Percentiles rank a stretch among this genome's conserved stretches.
phyloP scores from a whole-genome alignment of 2,329 filamentous ascomycete genomes.

The Cephalotrichum gorgonifer region DNA sequence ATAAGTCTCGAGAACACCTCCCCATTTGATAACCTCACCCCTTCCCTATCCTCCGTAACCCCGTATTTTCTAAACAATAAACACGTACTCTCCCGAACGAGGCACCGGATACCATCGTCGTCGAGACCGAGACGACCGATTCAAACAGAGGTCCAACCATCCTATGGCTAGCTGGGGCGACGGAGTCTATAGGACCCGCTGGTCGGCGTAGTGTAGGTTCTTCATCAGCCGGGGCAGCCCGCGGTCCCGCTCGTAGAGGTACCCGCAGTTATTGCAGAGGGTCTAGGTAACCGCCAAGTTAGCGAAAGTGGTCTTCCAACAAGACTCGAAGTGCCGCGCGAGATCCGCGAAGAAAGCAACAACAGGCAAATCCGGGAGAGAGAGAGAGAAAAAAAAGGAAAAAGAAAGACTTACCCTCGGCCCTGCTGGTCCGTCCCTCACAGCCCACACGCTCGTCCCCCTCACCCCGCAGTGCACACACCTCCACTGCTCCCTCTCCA shows the following conservation, averaged over 20 bases:
- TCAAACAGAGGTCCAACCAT: no score
- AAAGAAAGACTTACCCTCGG: constrained; percentile 53
- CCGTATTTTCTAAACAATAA: no score
- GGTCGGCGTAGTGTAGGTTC: constrained; percentile 25
- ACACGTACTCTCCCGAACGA: no score
- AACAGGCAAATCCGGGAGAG: no score
- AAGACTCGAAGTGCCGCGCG: neutral
- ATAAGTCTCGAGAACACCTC: constrained; percentile 3
- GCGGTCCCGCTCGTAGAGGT: constrained; percentile 79
- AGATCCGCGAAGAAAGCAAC: neutral
- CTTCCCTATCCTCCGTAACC: neutral
- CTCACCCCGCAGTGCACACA: constrained; percentile 82
- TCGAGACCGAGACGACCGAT: no score
- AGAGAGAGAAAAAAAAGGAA: constrained; percentile 8
- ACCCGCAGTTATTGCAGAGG: constrained; percentile 87
- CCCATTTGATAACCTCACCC: constrained; percentile 2
- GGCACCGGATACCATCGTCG: no score
- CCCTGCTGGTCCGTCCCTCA: constrained; percentile 80
- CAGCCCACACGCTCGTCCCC: constrained; percentile 88
- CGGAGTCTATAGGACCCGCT: constrained; percentile 18
- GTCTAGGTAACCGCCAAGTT: constrained; percentile 38
- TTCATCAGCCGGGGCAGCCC: constrained; percentile 52
- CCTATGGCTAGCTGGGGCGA: no score
- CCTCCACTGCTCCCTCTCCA: constrained; percentile 74
- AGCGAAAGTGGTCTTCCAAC: constrained; percentile 8